Base-by-base conservation (phyloP, 2,329 filamentous ascomycete species). In the Ceratocystis variospora region DNA sequence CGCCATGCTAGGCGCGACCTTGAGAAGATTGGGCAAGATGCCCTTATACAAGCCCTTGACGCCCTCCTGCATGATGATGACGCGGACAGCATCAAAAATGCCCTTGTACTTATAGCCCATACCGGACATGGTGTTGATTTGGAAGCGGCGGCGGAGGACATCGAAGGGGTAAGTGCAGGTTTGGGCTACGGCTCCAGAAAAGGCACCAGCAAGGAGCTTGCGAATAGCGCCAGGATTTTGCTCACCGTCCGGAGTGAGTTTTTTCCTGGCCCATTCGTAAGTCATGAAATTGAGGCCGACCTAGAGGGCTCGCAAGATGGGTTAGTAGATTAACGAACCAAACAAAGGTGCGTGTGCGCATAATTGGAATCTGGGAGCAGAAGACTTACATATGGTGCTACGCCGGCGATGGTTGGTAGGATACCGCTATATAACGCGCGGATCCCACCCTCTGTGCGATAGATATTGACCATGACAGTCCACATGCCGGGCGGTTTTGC, bases 121-220 rank as follows among this genome's bases (percentile, higher is more conserved):
- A 63, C 94, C 94, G 61, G 89, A 90, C 94, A 99, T 99, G 65
- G 94, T 96, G 77, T 99, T 99, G 78, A 99, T 94, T 74, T 99
- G 94, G 75, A 99, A 99, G 63, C 94, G 85, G 68, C 94, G 86
- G 41, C 94, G 89, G 65, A 99, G 81, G 1, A 99, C 93, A 74
- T 96, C 92, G 89, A 99, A 96, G 69, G 94, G 94, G 77, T 99
- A 99, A 73, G 94, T 99, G 81, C 89, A 96, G 1, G 93, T 97
- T 75, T 99, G 94, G 53, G 94, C 94, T 64, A 99, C 89, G 33
- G 90, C 94, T 48, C 94, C 94, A n/a, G 92, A 96, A 64, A 97
- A 84, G 15, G 94, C 94, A 67, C 94, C 94, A 3, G 94, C 93
- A 33, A 87, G 82, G 53, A 99, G 80, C 74, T 97, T 99, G 65